These are phyloP conservation scores for Talaromyces piceae DNA, from an alignment of 2,329 filamentous ascomycete species.

Conservation along the genomic window DNA sequence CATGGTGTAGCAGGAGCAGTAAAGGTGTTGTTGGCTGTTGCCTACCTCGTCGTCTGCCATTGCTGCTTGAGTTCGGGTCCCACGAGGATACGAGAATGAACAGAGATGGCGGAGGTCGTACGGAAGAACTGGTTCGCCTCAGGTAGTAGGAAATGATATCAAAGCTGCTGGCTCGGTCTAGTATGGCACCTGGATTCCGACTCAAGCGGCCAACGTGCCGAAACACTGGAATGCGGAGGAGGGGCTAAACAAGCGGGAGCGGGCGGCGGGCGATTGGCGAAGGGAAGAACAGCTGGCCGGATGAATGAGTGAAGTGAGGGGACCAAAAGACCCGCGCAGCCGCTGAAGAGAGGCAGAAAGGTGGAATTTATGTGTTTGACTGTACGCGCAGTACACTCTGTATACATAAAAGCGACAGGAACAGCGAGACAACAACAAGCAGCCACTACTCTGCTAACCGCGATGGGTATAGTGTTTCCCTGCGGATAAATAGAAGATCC, in stretches of 20 bases:
- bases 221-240: conserved; percentile 13
- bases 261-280: background rate
- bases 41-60: conserved; percentile 40
- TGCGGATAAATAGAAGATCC: conserved; percentile 17
- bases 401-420: background rate
- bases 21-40: background rate
- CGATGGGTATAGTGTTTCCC: conserved; percentile 12
- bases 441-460: background rate
- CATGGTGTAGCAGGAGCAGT: conserved; percentile 5
- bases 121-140: no score
- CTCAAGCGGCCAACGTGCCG: conserved; percentile 10
- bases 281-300: background rate
- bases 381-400: background rate
- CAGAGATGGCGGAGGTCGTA: background rate
- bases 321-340: background rate
- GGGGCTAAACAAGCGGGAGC: conserved; percentile 5
- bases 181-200: background rate
- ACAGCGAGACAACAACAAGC: background rate
- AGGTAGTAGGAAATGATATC: no score
- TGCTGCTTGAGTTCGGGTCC: conserved; percentile 11
- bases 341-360: no score
- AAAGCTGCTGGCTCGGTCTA: background rate
- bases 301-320: background rate
- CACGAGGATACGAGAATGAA: background rate
- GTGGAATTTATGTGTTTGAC: background rate